A percentile compares a stretch with the other conserved stretches of the same genome.
phyloP scores from a whole-genome alignment of 495 filamentous ascomycete species.

The Xylaria nigripes region DNA sequence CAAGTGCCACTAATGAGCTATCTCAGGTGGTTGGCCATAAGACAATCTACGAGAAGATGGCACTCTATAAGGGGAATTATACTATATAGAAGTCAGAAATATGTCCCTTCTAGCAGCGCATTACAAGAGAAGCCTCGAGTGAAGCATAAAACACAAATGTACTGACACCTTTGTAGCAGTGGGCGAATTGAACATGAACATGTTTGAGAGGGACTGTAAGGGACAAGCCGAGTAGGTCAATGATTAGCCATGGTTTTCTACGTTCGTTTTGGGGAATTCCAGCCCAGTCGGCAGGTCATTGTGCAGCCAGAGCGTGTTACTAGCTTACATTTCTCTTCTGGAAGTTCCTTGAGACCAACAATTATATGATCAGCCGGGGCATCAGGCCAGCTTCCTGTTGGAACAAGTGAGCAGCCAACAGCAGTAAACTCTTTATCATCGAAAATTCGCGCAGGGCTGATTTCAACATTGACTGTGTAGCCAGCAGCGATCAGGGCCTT shows the following conservation, averaged over 20 bases:
- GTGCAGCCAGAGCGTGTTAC: neutral
- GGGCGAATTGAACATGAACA: constrained; percentile 76
- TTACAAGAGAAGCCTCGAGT: neutral
- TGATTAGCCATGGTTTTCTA: constrained; percentile 1
- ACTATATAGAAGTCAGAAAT: neutral
- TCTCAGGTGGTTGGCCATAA: neutral
- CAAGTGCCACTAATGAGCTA: neutral
- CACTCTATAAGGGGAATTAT: neutral
- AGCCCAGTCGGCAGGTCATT: neutral
- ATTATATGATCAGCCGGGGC: constrained; percentile 75
- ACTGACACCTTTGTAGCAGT: constrained; percentile 26
- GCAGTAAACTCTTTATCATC: constrained; percentile 58
- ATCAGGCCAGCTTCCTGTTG: constrained; percentile 68
- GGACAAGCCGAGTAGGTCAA: neutral
- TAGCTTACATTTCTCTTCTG: constrained; percentile 65
- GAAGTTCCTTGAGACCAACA: constrained; percentile 89
- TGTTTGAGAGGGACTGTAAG: constrained; percentile 68
- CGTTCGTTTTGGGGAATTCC: neutral
- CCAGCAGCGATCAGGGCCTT: constrained; percentile 75
- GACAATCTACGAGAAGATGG: constrained; percentile 62
- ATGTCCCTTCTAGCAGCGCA: neutral
- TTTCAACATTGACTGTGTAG: constrained; percentile 78
- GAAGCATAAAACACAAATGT: neutral
- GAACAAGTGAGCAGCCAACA: constrained; percentile 68
- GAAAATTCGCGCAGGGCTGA: constrained; percentile 74